Evolutionary conservation across 108 stramenopile genomes (phyloP).

Genomic region (Cyclotella kingstonii): DNA sequence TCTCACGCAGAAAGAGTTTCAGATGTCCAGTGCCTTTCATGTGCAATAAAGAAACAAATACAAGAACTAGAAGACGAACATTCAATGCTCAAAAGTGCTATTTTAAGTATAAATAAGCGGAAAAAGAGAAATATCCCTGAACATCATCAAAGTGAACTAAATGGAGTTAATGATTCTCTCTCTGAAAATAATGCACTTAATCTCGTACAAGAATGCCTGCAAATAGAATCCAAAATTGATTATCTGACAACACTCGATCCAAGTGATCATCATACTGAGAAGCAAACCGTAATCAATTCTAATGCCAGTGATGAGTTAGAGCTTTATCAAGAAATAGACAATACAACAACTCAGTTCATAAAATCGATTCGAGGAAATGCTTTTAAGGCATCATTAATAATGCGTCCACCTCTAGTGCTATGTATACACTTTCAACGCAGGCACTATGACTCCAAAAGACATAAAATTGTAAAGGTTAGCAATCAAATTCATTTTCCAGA

Average conservation of each 20-base stretch:
- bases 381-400: conserved; percentile 63
- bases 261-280: conserved; percentile 35
- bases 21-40: conserved; percentile 74
- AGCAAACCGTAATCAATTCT: conserved; percentile 2
- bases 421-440: conserved; percentile 83
- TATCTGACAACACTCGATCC: conserved; percentile 29
- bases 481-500: conserved; percentile 66
- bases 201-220: conserved; percentile 15
- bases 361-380: conserved; percentile 51
- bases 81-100: conserved; percentile 53
- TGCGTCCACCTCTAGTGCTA: conserved; percentile 64
- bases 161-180: too few species aligned
- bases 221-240: conserved; percentile 13
- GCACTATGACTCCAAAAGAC: conserved; percentile 59
- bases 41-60: conserved; percentile 55
- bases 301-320: conserved; percentile 6
- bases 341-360: conserved; percentile 2
- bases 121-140: conserved; percentile 5
- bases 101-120: conserved; percentile 36
- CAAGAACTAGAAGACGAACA: conserved; percentile 59
- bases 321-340: background rate
- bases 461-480: conserved; percentile 60
- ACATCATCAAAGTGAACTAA: too few species aligned
- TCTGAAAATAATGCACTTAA: conserved; percentile 5
- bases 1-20: conserved; percentile 58